phyloP scores from a whole-genome alignment of 2,329 filamentous ascomycete species.

The Incumbomyces lentus region DNA sequence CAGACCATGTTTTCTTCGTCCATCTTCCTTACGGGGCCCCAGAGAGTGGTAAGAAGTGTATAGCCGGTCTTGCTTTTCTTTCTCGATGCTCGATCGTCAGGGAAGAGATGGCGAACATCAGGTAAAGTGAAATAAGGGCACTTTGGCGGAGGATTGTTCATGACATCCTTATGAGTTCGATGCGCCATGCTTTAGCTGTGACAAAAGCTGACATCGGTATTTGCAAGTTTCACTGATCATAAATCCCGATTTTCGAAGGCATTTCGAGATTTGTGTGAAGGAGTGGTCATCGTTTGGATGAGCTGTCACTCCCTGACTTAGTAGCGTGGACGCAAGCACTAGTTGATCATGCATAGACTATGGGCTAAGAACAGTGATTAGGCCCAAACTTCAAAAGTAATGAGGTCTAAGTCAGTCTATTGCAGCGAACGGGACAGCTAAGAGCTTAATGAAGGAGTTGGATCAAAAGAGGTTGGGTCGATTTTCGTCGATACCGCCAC shows the following conservation, averaged over 20 bases:
- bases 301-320: neutral
- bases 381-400: no score
- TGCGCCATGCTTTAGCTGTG: neutral
- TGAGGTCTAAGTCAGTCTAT: no score
- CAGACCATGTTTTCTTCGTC: neutral
- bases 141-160: neutral
- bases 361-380: no score
- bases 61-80: neutral
- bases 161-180: neutral
- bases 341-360: no score
- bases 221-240: neutral
- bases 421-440: no score
- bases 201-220: neutral
- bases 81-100: neutral
- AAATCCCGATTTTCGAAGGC: neutral
- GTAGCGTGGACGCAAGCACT: neutral
- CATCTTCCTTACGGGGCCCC: neutral
- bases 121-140: slow-evolving; percentile 4
- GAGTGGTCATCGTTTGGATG: neutral
- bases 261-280: neutral
- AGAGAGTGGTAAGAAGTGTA: neutral
- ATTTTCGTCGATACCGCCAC: no score
- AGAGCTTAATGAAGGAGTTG: no score
- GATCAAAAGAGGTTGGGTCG: no score
- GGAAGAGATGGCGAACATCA: slow-evolving; percentile 1